Evolutionary conservation across 169 alveolate species (phyloP).

Genomic region (Eimeria falciformis): DNA sequence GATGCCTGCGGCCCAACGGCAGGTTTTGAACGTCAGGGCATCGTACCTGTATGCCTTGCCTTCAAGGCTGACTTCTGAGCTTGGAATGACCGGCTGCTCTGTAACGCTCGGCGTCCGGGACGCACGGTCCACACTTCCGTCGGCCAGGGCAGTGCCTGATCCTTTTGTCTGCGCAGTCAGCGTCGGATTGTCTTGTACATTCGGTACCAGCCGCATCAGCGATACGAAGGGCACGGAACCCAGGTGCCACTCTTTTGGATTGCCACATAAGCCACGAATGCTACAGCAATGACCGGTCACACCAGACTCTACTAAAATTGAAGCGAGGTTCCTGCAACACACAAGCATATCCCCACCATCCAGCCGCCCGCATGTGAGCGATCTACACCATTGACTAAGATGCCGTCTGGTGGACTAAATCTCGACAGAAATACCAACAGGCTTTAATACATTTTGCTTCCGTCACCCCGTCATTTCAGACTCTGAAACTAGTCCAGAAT

Average conservation of each 20-base stretch:
- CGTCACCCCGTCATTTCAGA: no score
- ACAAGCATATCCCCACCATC: no score
- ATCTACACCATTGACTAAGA: no score
- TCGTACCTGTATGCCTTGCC: slow-evolving; percentile 89
- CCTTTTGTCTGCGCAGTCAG: slow-evolving; percentile 72
- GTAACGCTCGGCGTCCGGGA: slow-evolving; percentile 71
- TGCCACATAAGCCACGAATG: slow-evolving; percentile 94
- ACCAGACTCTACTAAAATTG: slow-evolving; percentile 94
- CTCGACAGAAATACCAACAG: no score
- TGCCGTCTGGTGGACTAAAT: no score
- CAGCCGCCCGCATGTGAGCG: no score
- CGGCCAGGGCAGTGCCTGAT: slow-evolving; percentile 79
- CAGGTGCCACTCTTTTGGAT: slow-evolving; percentile 94
- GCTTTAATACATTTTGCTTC: no score
- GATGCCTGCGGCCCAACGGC: no score
- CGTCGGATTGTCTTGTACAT: slow-evolving; percentile 77
- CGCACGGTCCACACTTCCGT: slow-evolving; percentile 62
- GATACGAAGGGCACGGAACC: slow-evolving; percentile 95
- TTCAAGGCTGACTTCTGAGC: slow-evolving; percentile 93
- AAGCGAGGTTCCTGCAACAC: slow-evolving; percentile 89
- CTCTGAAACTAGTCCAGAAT: no score
- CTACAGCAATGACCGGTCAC: slow-evolving; percentile 95
- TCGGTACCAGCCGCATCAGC: slow-evolving; percentile 90
- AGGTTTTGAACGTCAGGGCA: no score
- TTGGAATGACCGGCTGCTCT: slow-evolving; percentile 93